A percentile compares a stretch with the other conserved stretches of the same genome.
These are phyloP conservation scores for Lepidium campestre DNA, from an alignment of 441 rosid species.

Conservation along the genomic window DNA sequence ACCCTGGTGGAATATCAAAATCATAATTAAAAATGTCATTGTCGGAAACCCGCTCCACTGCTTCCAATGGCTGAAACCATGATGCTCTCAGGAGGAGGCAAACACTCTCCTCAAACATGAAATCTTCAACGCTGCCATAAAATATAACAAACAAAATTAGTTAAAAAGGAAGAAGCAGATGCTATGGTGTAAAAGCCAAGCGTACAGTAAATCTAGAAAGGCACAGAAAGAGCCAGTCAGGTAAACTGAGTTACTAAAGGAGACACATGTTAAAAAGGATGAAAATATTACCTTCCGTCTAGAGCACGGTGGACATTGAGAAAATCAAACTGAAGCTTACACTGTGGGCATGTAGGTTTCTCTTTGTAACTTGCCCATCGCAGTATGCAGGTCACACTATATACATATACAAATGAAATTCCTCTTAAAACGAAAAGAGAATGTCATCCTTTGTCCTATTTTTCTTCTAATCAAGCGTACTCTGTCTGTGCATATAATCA, in stretches of 20 bases:
- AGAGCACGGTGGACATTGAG: conserved; percentile 79
- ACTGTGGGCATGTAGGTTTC: conserved; percentile 81
- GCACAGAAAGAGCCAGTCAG: neutral
- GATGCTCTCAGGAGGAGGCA: conserved; percentile 82
- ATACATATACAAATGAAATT: conserved; percentile 26
- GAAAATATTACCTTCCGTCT: conserved; percentile 63
- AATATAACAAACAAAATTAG: neutral
- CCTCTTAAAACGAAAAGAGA: conserved; percentile 8
- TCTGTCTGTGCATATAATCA: neutral
- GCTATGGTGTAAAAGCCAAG: neutral
- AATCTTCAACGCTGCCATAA: conserved; percentile 57
- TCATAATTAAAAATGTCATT: conserved; percentile 40
- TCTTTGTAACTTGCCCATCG: conserved; percentile 80
- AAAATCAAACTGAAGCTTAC: conserved; percentile 82
- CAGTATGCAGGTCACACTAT: conserved; percentile 83
- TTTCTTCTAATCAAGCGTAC: neutral
- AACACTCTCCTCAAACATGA: conserved; percentile 93
- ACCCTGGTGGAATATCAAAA: conserved; percentile 25
- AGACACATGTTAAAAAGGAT: neutral
- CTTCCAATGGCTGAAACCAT: conserved; percentile 68
- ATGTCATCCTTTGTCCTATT: neutral
- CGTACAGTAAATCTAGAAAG: neutral
- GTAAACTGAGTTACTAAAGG: neutral
- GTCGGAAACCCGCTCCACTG: conserved; percentile 37
- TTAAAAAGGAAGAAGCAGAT: neutral